Evolutionary conservation across 805 yeast species (phyloP).

Genomic region (Yarrowia sp.): DNA sequence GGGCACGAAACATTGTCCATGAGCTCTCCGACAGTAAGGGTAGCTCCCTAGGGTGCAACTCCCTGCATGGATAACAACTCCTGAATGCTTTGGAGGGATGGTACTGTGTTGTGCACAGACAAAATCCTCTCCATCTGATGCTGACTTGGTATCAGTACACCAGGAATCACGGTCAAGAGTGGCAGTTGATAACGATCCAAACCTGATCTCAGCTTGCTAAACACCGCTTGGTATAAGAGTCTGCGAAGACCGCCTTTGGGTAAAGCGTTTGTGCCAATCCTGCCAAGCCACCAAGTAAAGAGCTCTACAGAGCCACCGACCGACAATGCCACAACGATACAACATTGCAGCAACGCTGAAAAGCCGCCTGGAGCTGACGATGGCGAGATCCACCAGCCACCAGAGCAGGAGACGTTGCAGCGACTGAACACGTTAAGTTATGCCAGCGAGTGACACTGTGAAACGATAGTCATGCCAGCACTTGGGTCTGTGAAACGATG

Average conservation of each 20-base stretch:
- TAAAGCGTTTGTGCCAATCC: no score
- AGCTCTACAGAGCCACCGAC: not conserved
- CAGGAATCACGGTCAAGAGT: no score
- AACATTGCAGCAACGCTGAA: not conserved
- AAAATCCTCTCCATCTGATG: no score
- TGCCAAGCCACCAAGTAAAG: no score
- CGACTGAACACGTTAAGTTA: not conserved
- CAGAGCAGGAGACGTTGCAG: not conserved
- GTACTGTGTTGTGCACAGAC: no score
- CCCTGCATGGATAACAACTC: slow-evolving; percentile 7
- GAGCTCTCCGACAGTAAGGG: not conserved
- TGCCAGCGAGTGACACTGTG: not conserved
- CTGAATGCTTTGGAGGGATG: slow-evolving; percentile 4
- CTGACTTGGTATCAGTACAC: no score
- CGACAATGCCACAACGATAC: not conserved
- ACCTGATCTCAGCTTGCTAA: no score
- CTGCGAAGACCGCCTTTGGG: no score
- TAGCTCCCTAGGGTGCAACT: slow-evolving; percentile 7
- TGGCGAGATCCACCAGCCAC: slow-evolving; percentile 2
- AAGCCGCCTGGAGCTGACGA: slow-evolving; percentile 5
- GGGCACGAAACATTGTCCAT: slow-evolving; percentile 18
- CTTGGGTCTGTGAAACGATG: slow-evolving; percentile 5
- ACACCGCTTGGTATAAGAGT: no score
- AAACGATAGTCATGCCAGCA: no score
- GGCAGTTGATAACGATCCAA: no score